These are phyloP conservation scores for Volvariella surrecta DNA, from an alignment of 1,284 basidiomycete species.

Conservation along the genomic window DNA sequence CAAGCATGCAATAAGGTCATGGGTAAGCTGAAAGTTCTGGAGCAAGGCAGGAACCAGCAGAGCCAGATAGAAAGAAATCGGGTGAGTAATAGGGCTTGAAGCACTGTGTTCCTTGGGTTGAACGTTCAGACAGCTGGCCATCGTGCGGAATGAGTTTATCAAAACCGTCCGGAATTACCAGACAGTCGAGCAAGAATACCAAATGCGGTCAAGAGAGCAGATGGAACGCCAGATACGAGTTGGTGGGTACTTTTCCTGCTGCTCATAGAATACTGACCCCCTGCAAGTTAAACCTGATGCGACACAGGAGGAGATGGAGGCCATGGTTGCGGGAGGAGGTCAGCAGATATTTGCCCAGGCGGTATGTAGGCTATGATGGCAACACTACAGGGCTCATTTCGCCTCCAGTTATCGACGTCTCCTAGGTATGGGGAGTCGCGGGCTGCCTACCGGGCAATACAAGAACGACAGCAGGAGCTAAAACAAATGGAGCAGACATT, in stretches of 20 bases:
- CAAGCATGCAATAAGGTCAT: constrained; percentile 55
- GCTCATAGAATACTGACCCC: not conserved
- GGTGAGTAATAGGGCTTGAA: constrained; percentile 29
- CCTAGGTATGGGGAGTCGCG: constrained; percentile 80
- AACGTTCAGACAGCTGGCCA: constrained; percentile 30
- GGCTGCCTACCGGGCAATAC: constrained; percentile 83
- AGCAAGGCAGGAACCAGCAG: constrained; percentile 33
- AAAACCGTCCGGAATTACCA: constrained; percentile 72
- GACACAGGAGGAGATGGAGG: constrained; percentile 73
- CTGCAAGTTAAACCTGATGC: constrained; percentile 81
- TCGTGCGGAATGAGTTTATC: constrained; percentile 55
- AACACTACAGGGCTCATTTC: not conserved
- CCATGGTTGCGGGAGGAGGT: constrained; percentile 62
- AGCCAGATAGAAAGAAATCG: constrained; percentile 63
- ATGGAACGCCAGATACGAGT: constrained; percentile 90
- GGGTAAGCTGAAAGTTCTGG: constrained; percentile 53
- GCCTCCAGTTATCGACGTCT: constrained; percentile 40
- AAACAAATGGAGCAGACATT: constrained; percentile 83
- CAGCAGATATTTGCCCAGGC: constrained; percentile 84
- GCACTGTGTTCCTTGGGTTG: not conserved
- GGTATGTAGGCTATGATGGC: constrained; percentile 35
- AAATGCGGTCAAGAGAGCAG: constrained; percentile 73
- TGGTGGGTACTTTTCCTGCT: constrained; percentile 30
- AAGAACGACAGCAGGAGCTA: constrained; percentile 86
- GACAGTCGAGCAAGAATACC: constrained; percentile 80